Conservation (phyloP, 148 eudicot species). For the Vaccinium macrocarpon region DNA sequence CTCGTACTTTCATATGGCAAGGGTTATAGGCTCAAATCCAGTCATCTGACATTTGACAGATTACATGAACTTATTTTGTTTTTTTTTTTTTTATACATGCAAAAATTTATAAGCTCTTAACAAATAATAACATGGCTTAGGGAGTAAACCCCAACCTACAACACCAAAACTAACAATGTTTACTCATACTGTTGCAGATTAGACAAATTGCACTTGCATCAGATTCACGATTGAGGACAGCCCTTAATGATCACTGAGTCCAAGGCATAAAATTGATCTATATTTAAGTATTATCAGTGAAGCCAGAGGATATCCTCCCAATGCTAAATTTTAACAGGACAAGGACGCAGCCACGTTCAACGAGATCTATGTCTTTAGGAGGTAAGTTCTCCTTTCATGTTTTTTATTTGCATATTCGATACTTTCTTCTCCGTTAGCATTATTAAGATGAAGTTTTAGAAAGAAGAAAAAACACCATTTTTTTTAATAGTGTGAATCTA, state of each 20-base stretch:
- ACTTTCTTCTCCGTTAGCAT: neutral
- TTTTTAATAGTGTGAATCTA: neutral
- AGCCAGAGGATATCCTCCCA: slow-evolving; percentile 9
- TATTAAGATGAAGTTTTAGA: neutral
- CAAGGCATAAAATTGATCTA: neutral
- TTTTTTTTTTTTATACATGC: no score
- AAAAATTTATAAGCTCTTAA: no score
- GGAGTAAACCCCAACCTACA: no score
- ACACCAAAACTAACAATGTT: no score
- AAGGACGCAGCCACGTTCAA: slow-evolving; percentile 41
- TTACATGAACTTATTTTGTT: neutral
- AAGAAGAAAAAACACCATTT: neutral
- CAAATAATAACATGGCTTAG: no score
- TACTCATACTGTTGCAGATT: slow-evolving; percentile 13
- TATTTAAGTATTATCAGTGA: neutral
- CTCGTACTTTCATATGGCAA: neutral
- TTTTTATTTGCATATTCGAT: neutral
- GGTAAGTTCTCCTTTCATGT: slow-evolving; percentile 27
- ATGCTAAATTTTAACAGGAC: slow-evolving; percentile 46
- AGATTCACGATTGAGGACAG: neutral
- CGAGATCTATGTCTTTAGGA: slow-evolving; percentile 44
- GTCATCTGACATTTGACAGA: neutral
- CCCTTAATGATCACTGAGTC: slow-evolving; percentile 14
- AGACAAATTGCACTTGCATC: neutral
- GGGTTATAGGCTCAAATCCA: neutral